These are phyloP conservation scores for Davidsoniella neocaledoniae DNA, from an alignment of 2,329 filamentous ascomycete genomes.

Conservation along the genomic window DNA sequence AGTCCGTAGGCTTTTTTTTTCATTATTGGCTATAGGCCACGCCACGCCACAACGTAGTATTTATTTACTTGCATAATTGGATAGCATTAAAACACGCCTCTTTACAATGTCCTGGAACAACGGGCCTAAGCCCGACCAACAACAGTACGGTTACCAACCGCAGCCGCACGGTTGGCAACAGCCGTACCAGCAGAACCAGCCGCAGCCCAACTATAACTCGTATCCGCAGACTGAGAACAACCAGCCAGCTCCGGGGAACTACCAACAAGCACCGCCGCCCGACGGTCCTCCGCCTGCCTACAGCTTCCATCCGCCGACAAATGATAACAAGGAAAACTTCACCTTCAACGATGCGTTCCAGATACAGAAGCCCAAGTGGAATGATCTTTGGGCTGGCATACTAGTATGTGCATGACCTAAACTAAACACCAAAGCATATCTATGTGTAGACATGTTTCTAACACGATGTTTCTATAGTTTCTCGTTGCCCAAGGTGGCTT, in stretches of 20 bases:
- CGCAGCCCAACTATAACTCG: slow-evolving; percentile 15
- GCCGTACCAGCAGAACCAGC: slow-evolving; percentile 17
- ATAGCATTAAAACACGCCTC: too few species aligned
- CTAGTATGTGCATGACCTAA: slow-evolving; percentile 32
- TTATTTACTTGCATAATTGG: too few species aligned
- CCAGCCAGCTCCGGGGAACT: slow-evolving; percentile 12
- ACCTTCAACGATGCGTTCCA: slow-evolving; percentile 70
- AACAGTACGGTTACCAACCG: slow-evolving; percentile 13
- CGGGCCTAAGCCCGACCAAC: slow-evolving; percentile 6
- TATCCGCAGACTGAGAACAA: slow-evolving; percentile 13
- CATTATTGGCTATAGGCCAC: too few species aligned
- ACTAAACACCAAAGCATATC: too few species aligned
- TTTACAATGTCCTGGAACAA: slow-evolving; percentile 9
- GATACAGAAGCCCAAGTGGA: slow-evolving; percentile 68
- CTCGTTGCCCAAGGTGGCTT: slow-evolving; percentile 57
- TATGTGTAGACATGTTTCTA: not conserved
- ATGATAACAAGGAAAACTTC: slow-evolving; percentile 29
- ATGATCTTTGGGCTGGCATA: slow-evolving; percentile 78
- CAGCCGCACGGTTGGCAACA: slow-evolving; percentile 17
- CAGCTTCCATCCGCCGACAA: slow-evolving; percentile 22
- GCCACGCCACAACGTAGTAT: too few species aligned
- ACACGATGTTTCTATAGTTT: slow-evolving; percentile 31
- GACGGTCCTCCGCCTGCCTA: slow-evolving; percentile 20
- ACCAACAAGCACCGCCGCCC: slow-evolving; percentile 17
- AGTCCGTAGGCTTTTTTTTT: too few species aligned